Evolutionary conservation across 2,329 filamentous ascomycete species (phyloP).

Genomic region (Cytospora piceicola): DNA sequence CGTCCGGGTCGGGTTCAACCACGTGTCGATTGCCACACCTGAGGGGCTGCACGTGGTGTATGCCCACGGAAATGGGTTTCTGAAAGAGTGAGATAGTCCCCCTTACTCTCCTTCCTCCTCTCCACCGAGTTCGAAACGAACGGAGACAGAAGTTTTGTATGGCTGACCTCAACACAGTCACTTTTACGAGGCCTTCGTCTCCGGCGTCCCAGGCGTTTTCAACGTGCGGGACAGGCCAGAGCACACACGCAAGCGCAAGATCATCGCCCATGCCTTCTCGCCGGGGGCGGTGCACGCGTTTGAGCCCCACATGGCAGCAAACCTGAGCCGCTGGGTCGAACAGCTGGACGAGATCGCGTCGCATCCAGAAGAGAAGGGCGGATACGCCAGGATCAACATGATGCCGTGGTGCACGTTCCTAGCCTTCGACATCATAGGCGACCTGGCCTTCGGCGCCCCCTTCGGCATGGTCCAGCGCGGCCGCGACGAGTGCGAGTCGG

Average conservation of each 20-base stretch:
- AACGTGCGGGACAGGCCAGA: constrained; percentile 70
- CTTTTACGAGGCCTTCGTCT: constrained; percentile 91
- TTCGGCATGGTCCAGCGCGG: constrained; percentile 83
- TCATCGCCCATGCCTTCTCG: constrained; percentile 66
- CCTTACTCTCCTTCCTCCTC: not conserved
- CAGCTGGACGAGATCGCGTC: constrained; percentile 56
- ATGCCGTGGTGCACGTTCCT: constrained; percentile 78
- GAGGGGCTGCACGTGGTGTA: constrained; percentile 76
- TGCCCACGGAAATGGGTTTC: constrained; percentile 75
- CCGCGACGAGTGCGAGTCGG: constrained; percentile 74
- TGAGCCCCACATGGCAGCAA: constrained; percentile 84
- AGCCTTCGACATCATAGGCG: constrained; percentile 57
- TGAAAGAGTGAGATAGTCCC: constrained; percentile 62
- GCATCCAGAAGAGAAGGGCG: constrained; percentile 41
- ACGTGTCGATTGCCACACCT: constrained; percentile 79
- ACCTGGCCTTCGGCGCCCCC: constrained; percentile 72
- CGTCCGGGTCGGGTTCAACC: constrained; percentile 80
- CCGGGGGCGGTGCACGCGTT: constrained; percentile 80
- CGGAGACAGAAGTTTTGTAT: not conserved
- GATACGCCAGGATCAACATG: constrained; percentile 69
- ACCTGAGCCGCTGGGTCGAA: constrained; percentile 72
- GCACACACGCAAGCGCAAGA: constrained; percentile 72
- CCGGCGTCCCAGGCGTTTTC: constrained; percentile 77
- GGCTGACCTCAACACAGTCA: constrained; percentile 54
- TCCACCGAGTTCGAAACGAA: not conserved